These are phyloP conservation scores for Botrytis fragariae DNA, from an alignment of 2,329 filamentous ascomycete genomes.

Conservation along the genomic window DNA sequence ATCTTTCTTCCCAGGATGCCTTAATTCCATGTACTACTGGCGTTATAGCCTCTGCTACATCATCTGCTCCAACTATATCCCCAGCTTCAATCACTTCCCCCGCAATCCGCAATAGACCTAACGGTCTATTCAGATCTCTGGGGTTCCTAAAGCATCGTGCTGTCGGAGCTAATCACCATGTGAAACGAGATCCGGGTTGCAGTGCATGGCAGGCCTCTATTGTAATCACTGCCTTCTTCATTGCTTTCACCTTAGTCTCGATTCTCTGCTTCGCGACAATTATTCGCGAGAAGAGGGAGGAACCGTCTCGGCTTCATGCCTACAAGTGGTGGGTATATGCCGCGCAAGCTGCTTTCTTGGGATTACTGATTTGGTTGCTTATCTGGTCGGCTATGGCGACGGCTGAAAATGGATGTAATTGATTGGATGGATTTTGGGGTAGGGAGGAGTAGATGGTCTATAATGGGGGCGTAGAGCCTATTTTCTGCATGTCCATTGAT, in stretches of 20 bases:
- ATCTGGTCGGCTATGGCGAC: background rate
- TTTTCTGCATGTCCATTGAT: background rate
- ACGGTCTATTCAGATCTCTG: background rate
- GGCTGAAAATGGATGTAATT: background rate
- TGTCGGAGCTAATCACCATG: background rate
- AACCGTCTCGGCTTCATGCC: background rate
- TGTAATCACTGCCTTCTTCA: background rate
- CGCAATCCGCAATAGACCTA: background rate
- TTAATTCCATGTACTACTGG: background rate
- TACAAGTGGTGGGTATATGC: slow-evolving; percentile 5
- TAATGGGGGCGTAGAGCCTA: background rate
- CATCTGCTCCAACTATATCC: background rate
- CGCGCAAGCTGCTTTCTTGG: background rate
- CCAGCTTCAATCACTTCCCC: background rate
- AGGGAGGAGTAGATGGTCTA: background rate
- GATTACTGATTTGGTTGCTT: background rate
- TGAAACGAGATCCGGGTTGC: background rate
- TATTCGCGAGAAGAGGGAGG: background rate
- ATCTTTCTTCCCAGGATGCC: background rate
- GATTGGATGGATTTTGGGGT: background rate
- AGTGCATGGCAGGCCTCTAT: background rate
- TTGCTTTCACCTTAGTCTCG: background rate
- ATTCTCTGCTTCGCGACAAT: background rate
- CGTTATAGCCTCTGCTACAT: background rate
- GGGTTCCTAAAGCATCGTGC: background rate